phyloP scores from a whole-genome alignment of 257 asterid genomes.

The Nicotiana benthamiana region DNA sequence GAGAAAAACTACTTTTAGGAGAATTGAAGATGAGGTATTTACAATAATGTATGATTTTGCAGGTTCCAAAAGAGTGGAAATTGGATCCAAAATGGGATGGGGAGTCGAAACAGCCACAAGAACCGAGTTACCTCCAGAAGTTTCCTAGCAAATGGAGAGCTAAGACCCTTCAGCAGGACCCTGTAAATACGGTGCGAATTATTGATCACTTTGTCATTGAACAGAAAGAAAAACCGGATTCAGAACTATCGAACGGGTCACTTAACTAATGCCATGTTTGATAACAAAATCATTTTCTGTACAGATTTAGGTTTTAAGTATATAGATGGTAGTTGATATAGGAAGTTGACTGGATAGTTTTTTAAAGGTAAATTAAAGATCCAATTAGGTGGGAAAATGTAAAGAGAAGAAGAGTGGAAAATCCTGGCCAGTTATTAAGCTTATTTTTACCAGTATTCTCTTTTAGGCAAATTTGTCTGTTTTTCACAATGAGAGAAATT shows the following conservation, averaged over 20 bases:
- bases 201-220: conserved; percentile 74
- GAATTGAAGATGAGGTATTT: background rate
- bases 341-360: background rate
- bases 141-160: conserved; percentile 96
- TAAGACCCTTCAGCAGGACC: conserved; percentile 57
- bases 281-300: background rate
- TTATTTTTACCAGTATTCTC: background rate
- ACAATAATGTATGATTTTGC: conserved; percentile 13
- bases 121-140: conserved; percentile 45
- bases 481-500: background rate
- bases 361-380: background rate
- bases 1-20: background rate
- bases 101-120: conserved; percentile 54
- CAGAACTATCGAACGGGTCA: conserved; percentile 34
- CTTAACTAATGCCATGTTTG: conserved; percentile 3
- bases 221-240: conserved; percentile 32
- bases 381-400: background rate
- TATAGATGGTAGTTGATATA: too few relatives aligned
- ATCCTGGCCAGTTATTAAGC: background rate
- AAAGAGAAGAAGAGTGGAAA: background rate
- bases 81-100: conserved; percentile 82
- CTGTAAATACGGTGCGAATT: conserved; percentile 58
- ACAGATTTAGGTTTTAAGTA: background rate
- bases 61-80: conserved; percentile 98
- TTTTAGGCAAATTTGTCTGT: background rate